These are phyloP conservation scores for Penicillium crystallinum DNA, from an alignment of 495 filamentous ascomycete species.

Conservation along the genomic window DNA sequence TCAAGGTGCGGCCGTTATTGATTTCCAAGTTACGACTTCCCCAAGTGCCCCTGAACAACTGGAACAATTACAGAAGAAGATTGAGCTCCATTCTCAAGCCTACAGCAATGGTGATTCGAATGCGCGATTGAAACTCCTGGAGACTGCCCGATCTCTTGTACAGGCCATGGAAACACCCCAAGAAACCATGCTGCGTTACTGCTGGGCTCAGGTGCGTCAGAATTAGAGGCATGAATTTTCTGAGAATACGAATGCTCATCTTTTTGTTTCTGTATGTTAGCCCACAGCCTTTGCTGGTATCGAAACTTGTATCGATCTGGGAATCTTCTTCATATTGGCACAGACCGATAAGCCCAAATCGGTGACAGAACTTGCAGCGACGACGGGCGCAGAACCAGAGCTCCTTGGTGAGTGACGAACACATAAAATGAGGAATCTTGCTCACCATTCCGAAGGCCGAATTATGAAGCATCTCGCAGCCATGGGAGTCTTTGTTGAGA, in stretches of 20 bases:
- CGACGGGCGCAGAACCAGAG: slow-evolving; percentile 21
- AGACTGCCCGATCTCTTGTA: slow-evolving; percentile 16
- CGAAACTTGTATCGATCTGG: slow-evolving; percentile 23
- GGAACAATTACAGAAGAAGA: background rate
- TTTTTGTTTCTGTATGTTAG: background rate
- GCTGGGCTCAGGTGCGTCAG: slow-evolving; percentile 27
- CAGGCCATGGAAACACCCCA: slow-evolving; percentile 30
- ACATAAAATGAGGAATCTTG: too few relatives aligned
- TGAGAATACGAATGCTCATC: background rate
- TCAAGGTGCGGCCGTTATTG: background rate
- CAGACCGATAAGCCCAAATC: slow-evolving; percentile 21
- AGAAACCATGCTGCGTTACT: slow-evolving; percentile 27
- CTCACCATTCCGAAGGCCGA: slow-evolving; percentile 16
- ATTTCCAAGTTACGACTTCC: background rate
- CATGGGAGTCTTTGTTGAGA: slow-evolving; percentile 38
- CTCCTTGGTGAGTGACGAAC: slow-evolving; percentile 19
- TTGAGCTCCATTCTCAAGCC: background rate
- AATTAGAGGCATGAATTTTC: background rate
- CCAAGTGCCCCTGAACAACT: slow-evolving; percentile 3
- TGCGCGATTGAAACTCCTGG: slow-evolving; percentile 14
- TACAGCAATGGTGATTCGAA: background rate
- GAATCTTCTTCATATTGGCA: slow-evolving; percentile 22
- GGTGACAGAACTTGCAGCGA: slow-evolving; percentile 18
- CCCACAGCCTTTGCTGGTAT: slow-evolving; percentile 16
- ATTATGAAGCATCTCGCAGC: slow-evolving; percentile 41